These are phyloP conservation scores for Arthrobotrys musiformis DNA, from an alignment of 2,329 filamentous ascomycete genomes.

Conservation along the genomic window DNA sequence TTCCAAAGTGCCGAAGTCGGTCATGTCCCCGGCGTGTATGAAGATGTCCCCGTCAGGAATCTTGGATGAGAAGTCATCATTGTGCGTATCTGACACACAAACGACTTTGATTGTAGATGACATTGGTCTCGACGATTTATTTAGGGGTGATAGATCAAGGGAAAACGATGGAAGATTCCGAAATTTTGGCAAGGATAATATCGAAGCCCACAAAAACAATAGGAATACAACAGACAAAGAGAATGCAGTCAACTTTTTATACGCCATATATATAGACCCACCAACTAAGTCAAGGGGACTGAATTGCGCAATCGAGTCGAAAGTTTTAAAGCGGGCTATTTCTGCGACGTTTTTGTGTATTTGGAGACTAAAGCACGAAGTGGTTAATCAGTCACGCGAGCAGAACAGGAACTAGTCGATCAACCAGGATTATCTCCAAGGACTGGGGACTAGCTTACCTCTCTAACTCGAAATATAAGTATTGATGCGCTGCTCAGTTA, in stretches of 20 bases:
- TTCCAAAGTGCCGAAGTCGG: conserved; percentile 63
- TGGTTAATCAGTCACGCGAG: not conserved
- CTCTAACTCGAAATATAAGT: too few relatives aligned
- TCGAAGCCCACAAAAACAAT: not conserved
- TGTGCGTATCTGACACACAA: conserved; percentile 66
- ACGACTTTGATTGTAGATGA: conserved; percentile 60
- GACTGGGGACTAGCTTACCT: too few relatives aligned
- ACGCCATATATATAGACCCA: not conserved
- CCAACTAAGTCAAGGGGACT: not conserved
- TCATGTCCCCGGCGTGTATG: conserved; percentile 67
- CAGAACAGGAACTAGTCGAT: not conserved
- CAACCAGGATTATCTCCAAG: too few relatives aligned
- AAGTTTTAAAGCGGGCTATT: not conserved
- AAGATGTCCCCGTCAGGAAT: conserved; percentile 65
- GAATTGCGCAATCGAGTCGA: not conserved
- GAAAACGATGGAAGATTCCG: not conserved
- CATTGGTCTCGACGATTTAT: not conserved
- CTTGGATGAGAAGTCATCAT: conserved; percentile 60
- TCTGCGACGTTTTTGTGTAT: too few relatives aligned
- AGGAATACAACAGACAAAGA: not conserved
- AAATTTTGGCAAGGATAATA: not conserved
- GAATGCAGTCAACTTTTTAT: not conserved
- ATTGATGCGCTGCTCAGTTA: too few relatives aligned
- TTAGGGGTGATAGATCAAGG: not conserved
- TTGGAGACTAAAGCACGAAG: not conserved